Evolutionary conservation across 2,329 filamentous ascomycete genomes (phyloP).

Genomic region (Diplodia corticola): DNA sequence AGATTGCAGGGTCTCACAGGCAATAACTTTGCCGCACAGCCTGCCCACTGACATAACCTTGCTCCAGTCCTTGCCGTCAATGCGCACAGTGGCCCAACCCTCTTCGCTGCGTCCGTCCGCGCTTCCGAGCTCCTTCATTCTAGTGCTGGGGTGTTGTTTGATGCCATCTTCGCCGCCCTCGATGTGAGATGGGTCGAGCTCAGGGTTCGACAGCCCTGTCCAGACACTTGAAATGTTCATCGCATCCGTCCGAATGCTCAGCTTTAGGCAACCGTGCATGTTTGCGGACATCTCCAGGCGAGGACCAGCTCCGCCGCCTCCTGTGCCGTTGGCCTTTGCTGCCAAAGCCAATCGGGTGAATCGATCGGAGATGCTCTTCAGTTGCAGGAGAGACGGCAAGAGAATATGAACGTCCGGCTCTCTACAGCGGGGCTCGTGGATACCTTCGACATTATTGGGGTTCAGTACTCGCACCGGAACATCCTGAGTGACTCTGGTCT

Average conservation of each 20-base stretch:
- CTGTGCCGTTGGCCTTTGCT: slow-evolving; percentile 39
- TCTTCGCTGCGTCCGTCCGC: slow-evolving; percentile 68
- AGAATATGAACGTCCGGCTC: slow-evolving; percentile 94
- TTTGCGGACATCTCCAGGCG: slow-evolving; percentile 88
- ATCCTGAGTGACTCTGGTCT: slow-evolving; percentile 92
- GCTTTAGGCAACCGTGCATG: slow-evolving; percentile 83
- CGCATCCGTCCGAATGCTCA: slow-evolving; percentile 79
- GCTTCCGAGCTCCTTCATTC: slow-evolving; percentile 63
- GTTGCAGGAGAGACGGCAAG: slow-evolving; percentile 79
- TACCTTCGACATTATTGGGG: slow-evolving; percentile 79
- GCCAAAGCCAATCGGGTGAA: slow-evolving; percentile 75
- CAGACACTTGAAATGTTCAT: slow-evolving; percentile 84
- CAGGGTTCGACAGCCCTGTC: slow-evolving; percentile 82
- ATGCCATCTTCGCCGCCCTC: slow-evolving; percentile 64
- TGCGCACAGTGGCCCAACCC: slow-evolving; percentile 83
- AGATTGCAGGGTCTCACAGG: slow-evolving; percentile 59
- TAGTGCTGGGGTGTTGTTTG: slow-evolving; percentile 77
- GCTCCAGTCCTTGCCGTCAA: slow-evolving; percentile 94
- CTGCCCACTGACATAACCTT: slow-evolving; percentile 89
- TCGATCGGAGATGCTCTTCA: slow-evolving; percentile 92
- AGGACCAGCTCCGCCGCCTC: slow-evolving; percentile 43
- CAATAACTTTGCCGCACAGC: slow-evolving; percentile 87
- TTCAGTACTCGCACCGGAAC: slow-evolving; percentile 91
- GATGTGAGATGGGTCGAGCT: slow-evolving; percentile 76
- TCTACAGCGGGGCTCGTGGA: slow-evolving; percentile 87